Evolutionary conservation across 164 flowering plant genomes (phyloP).

Genomic region (Protea cynaroides): DNA sequence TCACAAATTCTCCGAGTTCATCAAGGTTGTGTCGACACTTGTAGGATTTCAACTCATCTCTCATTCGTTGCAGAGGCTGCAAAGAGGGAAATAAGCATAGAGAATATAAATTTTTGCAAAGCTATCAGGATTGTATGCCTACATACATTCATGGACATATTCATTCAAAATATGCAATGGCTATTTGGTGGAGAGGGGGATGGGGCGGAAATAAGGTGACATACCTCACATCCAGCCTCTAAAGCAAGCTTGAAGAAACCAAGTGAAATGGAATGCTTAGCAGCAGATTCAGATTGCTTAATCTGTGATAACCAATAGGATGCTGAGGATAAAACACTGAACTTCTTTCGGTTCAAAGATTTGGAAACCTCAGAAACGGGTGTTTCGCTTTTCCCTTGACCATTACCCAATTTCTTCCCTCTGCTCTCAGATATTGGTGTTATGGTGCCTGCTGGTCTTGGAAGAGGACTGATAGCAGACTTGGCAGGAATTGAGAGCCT

Average conservation of each 20-base stretch:
- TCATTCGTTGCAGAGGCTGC: conserved; percentile 66
- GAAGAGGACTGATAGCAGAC: conserved; percentile 34
- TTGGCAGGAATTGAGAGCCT: conserved; percentile 79
- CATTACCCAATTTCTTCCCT: conserved; percentile 22
- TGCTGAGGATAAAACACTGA: conserved; percentile 45
- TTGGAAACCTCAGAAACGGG: conserved; percentile 55
- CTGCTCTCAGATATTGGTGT: conserved; percentile 73
- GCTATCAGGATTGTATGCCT: no score
- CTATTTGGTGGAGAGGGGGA: no score
- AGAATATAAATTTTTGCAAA: neutral
- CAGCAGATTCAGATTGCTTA: conserved; percentile 78
- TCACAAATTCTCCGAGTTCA: conserved; percentile 54
- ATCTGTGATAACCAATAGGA: conserved; percentile 88
- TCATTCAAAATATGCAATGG: no score
- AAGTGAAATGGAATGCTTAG: conserved; percentile 76
- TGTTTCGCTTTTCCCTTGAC: conserved; percentile 42
- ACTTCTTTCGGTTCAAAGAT: conserved; percentile 41
- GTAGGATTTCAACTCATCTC: conserved; percentile 73
- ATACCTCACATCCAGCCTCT: conserved; percentile 92
- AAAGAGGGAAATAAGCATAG: neutral
- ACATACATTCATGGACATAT: no score
- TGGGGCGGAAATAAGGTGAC: neutral
- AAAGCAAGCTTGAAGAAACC: conserved; percentile 90
- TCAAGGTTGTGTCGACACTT: conserved; percentile 44
- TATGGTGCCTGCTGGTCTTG: conserved; percentile 33